Evolutionary conservation across 2,329 filamentous ascomycete genomes (phyloP).

Genomic region (Curvularia spicifera): DNA sequence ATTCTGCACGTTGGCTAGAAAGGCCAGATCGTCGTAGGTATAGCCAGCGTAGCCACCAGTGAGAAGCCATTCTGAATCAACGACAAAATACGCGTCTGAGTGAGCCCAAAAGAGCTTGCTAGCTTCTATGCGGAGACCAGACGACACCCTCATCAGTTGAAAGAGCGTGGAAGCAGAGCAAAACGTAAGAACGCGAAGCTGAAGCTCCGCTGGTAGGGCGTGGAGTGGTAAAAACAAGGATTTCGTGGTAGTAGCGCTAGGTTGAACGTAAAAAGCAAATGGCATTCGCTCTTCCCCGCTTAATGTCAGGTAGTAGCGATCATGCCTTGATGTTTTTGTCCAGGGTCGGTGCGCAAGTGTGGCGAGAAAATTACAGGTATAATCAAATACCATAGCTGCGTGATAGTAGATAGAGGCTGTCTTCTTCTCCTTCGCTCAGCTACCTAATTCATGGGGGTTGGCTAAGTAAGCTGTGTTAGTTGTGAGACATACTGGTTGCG

Average conservation of each 20-base stretch:
- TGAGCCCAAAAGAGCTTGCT: conserved; percentile 27
- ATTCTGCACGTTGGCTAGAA: conserved; percentile 22
- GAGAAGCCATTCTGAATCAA: conserved; percentile 14
- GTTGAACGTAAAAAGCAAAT: not conserved
- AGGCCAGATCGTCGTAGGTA: conserved; percentile 17
- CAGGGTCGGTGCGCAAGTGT: not conserved
- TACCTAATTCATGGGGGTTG: not conserved
- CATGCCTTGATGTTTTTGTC: not conserved
- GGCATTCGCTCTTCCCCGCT: not conserved
- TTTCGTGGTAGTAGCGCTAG: not conserved
- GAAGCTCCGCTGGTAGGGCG: conserved; percentile 21
- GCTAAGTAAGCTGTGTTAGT: not conserved
- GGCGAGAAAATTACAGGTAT: not conserved
- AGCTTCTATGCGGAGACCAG: conserved; percentile 24
- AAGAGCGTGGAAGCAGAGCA: conserved; percentile 24
- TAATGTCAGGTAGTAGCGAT: not conserved
- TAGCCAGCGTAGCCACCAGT: conserved; percentile 19
- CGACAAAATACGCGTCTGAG: not conserved
- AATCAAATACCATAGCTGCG: not conserved
- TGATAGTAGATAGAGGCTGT: not conserved
- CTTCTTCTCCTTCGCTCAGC: no score
- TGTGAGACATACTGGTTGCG: not conserved
- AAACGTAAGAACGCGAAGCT: conserved; percentile 19
- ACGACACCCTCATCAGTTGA: conserved; percentile 24
- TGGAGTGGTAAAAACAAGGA: not conserved